Evolutionary conservation across 495 filamentous ascomycete species (phyloP), one percentile per base, ranked within the genome.

Genomic region (Beverwykella pulmonaria): DNA sequence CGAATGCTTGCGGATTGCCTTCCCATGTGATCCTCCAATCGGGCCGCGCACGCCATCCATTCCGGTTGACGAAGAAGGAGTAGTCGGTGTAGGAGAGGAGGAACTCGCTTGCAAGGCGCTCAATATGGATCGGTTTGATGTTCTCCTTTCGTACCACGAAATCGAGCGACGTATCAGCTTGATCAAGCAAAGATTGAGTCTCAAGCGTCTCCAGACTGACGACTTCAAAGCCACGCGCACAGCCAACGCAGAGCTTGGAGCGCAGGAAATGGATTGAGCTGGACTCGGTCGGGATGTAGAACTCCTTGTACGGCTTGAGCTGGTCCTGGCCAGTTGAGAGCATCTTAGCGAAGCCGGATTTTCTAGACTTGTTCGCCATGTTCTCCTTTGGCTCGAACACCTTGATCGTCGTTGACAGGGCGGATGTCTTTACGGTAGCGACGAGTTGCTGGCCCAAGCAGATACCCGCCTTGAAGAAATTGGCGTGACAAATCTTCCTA

Each of bases 21-120:
- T 99, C 95, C 95, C 95, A 99, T 29, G 90, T 89, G 71, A 99
- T 96, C 65, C 87, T 88, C 95, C 95, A 99, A 73, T 99, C 95
- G 19, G 92, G 90, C 65, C 92, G 83, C 34, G 93, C 92, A 57
- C 95, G 86, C 95, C 95, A 99, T 26, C 95, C 95, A 75, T 99
- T 97, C 56, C 94, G 86, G 77, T 99, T 98, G 71, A 99, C 94
- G 72, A 96, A 99, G 83, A 99, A 98, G 20, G 91, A 95, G 75
- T 97, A 98, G 71, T 99, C 95, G 22, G 90, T 92, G 77, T 99
- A 99, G 76, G 97, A 97, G 58, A 99, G 85, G 46, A 99, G 82
- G 83, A 99, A 99, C 75, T 98, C 95, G 67, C 92, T 92, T 68
- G 93, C 92, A 71, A 98, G 86, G 20, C 95, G 88, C 75, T 98